These are phyloP conservation scores for Globisporangium spinosum DNA, from an alignment of 352 stramenopile genomes.

Conservation along the genomic window DNA sequence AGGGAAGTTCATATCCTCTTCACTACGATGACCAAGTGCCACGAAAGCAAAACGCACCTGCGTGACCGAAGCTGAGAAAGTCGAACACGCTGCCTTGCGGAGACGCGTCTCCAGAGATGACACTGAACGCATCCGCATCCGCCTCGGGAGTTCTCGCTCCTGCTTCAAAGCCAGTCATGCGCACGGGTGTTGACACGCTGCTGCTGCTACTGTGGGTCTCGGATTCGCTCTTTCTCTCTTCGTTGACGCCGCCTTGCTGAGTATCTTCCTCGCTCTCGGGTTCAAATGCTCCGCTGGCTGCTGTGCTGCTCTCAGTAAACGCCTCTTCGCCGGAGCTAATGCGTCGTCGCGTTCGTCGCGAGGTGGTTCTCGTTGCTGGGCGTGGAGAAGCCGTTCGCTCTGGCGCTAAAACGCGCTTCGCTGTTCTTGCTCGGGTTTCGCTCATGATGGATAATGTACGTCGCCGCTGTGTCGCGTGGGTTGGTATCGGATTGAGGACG, in stretches of 20 bases:
- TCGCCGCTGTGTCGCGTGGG: neutral
- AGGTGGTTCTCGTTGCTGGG: neutral
- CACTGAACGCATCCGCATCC: constrained; percentile 34
- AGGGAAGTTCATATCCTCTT: neutral
- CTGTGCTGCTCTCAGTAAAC: neutral
- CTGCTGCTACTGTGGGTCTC: constrained; percentile 21
- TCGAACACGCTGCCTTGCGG: constrained; percentile 48
- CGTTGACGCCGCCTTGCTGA: constrained; percentile 1
- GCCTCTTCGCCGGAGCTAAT: constrained; percentile 4
- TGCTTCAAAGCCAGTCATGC: constrained; percentile 15
- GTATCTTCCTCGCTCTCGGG: constrained; percentile 16
- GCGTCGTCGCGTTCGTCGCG: constrained; percentile 16
- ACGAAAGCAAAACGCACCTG: constrained; percentile 20
- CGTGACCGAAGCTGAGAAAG: constrained; percentile 35
- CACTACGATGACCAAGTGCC: neutral
- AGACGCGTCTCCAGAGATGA: constrained; percentile 49
- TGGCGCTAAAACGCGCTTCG: constrained; percentile 12
- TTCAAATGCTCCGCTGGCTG: neutral
- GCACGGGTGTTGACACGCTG: constrained; percentile 14
- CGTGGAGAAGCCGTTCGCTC: neutral
- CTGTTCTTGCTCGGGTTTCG: constrained; percentile 3
- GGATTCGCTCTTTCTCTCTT: neutral
- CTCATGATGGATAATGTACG: constrained; percentile 4
- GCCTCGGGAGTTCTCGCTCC: constrained; percentile 20
- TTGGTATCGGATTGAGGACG: neutral